These are phyloP conservation scores for Saksenaea vasiformis DNA, from an alignment of 371 early-diverging fungal genomes.

Conservation along the genomic window DNA sequence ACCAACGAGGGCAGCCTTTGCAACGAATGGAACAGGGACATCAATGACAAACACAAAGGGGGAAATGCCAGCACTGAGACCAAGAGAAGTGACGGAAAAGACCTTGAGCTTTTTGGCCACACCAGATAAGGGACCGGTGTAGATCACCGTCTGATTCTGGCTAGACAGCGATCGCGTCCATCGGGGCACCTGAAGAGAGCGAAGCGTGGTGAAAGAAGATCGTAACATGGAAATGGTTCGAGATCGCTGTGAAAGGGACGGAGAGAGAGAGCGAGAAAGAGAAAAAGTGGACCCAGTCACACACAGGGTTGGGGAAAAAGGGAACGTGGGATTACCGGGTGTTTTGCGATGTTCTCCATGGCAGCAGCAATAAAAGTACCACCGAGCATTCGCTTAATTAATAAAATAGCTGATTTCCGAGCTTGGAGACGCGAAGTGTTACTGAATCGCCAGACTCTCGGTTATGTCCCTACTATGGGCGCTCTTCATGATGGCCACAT, in stretches of 20 bases:
- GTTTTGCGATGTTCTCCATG: no score
- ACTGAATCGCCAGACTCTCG: constrained; percentile 56
- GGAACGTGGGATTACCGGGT: not conserved
- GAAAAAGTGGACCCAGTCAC: not conserved
- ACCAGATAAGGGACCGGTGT: constrained; percentile 59
- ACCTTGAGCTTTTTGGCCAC: constrained; percentile 64
- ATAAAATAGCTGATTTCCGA: constrained; percentile 63
- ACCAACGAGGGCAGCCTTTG: constrained; percentile 59
- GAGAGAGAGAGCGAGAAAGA: not conserved
- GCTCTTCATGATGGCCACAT: constrained; percentile 92
- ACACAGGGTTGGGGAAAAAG: not conserved
- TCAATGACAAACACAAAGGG: constrained; percentile 65
- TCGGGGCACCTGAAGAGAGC: not conserved
- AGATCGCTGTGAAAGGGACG: not conserved
- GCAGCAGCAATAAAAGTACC: constrained; percentile 31
- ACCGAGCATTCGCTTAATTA: constrained; percentile 60
- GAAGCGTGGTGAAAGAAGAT: not conserved
- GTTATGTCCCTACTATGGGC: constrained; percentile 90
- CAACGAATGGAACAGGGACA: constrained; percentile 59
- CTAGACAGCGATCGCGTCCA: not conserved
- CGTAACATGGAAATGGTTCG: not conserved
- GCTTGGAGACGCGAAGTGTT: constrained; percentile 62
- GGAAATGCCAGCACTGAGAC: constrained; percentile 55
- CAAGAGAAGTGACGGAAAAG: constrained; percentile 63
- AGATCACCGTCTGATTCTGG: constrained; percentile 26